phyloP scores from a whole-genome alignment of 2,329 filamentous ascomycete species.

The Plectosphaerella cucumerina region DNA sequence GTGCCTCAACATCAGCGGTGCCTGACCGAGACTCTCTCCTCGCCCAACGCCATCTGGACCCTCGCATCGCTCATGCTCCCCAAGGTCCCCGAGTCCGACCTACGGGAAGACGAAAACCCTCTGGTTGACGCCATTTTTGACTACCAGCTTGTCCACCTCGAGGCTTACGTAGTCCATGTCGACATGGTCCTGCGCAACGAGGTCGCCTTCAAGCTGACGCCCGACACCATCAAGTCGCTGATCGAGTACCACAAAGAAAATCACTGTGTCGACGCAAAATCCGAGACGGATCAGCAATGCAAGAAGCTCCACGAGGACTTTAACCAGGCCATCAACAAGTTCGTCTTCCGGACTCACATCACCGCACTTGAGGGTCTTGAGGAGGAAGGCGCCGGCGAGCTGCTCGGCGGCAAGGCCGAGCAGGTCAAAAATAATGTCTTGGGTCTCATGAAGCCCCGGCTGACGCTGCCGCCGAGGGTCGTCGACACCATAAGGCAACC shows the following conservation, averaged over 20 bases:
- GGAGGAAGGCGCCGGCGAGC: conserved; percentile 91
- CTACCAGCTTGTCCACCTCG: conserved; percentile 87
- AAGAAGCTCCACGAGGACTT: conserved; percentile 98
- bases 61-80: conserved; percentile 89
- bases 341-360: conserved; percentile 87
- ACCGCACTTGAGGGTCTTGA: conserved; percentile 91
- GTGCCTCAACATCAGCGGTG: conserved; percentile 93
- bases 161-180: conserved; percentile 97
- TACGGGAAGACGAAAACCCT: conserved; percentile 76
- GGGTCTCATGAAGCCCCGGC: conserved; percentile 79
- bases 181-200: conserved; percentile 98
- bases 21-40: conserved; percentile 90
- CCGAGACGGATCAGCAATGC: conserved; percentile 91
- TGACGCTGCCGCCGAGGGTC: conserved; percentile 81
- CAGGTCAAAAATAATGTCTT: conserved; percentile 87
- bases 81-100: conserved; percentile 80
- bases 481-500: conserved; percentile 86
- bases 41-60: conserved; percentile 88
- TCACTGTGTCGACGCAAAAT: conserved; percentile 88
- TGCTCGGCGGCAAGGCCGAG: conserved; percentile 85
- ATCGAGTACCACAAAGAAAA: conserved; percentile 96
- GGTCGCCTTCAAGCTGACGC: conserved; percentile 95
- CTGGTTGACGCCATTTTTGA: conserved; percentile 86
- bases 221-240: conserved; percentile 87
- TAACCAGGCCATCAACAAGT: conserved; percentile 93